A percentile compares a stretch with the other conserved stretches of the same genome.
Conservation (phyloP, 192 early-diverging fungal species). For the Podila verticillata region DNA sequence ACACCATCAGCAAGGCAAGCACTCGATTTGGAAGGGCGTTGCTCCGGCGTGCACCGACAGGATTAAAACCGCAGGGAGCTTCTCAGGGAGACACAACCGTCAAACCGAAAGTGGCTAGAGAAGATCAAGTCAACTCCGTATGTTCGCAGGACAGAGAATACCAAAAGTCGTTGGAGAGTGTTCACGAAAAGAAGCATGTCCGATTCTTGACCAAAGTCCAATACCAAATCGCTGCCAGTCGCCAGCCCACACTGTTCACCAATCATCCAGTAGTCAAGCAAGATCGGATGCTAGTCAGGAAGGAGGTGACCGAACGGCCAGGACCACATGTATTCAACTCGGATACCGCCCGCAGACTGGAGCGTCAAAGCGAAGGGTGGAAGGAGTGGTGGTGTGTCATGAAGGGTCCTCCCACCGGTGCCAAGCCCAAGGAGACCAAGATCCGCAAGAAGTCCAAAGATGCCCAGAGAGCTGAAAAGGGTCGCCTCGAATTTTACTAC, state of each 20-base stretch:
- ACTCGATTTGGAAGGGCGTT: conserved; percentile 26
- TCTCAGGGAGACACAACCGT: neutral
- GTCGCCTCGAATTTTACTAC: conserved; percentile 44
- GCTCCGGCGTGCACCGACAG: conserved; percentile 15
- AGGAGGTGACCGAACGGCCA: conserved; percentile 32
- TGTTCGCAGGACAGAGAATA: conserved; percentile 34
- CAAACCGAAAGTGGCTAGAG: neutral
- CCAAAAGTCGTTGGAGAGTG: neutral
- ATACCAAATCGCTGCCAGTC: conserved; percentile 18
- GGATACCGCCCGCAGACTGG: conserved; percentile 21
- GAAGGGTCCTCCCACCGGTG: conserved; percentile 17
- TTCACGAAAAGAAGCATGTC: conserved; percentile 21
- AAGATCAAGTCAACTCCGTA: conserved; percentile 1
- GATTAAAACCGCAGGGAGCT: conserved; percentile 10
- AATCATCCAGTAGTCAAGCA: conserved; percentile 30
- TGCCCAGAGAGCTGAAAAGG: conserved; percentile 17
- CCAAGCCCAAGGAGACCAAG: conserved; percentile 17
- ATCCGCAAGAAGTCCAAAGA: conserved; percentile 14
- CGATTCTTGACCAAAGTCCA: conserved; percentile 46
- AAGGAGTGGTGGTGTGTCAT: conserved; percentile 50
- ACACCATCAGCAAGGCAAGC: conserved; percentile 14
- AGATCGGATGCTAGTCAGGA: conserved; percentile 40
- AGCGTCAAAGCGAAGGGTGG: conserved; percentile 40
- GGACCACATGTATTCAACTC: conserved; percentile 45
- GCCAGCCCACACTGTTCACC: conserved; percentile 12